Percentiles rank a stretch among this genome's conserved stretches.
Conservation (phyloP, 371 early-diverging fungal genomes). For the Lichtheimia hyalospora region DNA sequence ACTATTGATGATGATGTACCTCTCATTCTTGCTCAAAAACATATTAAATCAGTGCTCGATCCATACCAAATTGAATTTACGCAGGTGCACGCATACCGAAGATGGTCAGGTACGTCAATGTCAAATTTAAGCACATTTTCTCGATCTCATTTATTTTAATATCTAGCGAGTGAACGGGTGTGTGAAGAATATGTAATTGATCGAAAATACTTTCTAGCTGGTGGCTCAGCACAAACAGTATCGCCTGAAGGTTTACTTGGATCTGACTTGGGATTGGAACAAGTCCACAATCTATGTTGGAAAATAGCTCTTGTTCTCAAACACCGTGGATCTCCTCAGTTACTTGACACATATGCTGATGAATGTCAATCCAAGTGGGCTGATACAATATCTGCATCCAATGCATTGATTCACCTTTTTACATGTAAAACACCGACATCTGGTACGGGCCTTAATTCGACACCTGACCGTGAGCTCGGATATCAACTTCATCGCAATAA, state of each 20-base stretch:
- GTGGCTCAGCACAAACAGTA: constrained; percentile 32
- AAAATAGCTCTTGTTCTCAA: constrained; percentile 28
- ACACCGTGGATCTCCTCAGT: constrained; percentile 25
- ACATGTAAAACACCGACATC: background rate
- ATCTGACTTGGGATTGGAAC: constrained; percentile 27
- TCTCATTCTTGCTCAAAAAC: constrained; percentile 20
- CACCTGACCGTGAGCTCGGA: constrained; percentile 8
- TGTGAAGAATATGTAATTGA: constrained; percentile 17
- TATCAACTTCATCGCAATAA: constrained; percentile 14
- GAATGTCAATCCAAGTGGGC: constrained; percentile 21
- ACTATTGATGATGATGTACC: constrained; percentile 25
- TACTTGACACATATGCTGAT: constrained; percentile 29
- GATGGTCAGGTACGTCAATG: constrained; percentile 30
- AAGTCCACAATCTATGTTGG: constrained; percentile 41
- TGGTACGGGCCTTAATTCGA: constrained; percentile 5
- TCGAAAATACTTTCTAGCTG: constrained; percentile 31
- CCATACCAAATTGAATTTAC: constrained; percentile 37
- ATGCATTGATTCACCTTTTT: constrained; percentile 12
- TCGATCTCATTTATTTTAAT: background rate
- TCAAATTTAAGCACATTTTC: too few species aligned
- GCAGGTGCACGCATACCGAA: constrained; percentile 23
- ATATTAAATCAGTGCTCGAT: constrained; percentile 28
- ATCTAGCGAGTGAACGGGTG: constrained; percentile 4
- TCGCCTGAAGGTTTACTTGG: constrained; percentile 23
- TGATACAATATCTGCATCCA: constrained; percentile 16